Conservation (phyloP, 139 green algal species). For the Coelastrella sp. region DNA sequence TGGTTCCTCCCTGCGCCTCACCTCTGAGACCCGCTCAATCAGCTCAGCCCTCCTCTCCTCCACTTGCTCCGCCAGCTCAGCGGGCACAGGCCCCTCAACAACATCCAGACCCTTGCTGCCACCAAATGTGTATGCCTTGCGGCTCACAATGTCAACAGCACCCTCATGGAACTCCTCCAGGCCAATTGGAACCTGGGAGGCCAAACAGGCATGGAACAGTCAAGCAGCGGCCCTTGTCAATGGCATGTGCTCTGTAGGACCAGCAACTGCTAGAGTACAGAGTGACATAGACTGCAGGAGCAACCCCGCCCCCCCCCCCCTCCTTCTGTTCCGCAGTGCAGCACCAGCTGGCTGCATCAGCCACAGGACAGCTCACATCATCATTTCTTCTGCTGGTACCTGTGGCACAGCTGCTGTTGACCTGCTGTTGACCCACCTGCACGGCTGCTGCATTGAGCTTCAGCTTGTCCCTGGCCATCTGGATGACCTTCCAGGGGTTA, state of each 20-base stretch:
- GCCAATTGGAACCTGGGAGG: conserved; percentile 84
- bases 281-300: not conserved
- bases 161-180: conserved; percentile 91
- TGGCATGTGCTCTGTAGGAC: not conserved
- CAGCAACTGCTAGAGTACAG: not conserved
- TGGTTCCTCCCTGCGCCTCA: conserved; percentile 2
- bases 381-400: not conserved
- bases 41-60: conserved; percentile 75
- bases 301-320: too few relatives aligned
- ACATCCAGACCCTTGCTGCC: conserved; percentile 66
- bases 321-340: not conserved
- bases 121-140: conserved; percentile 79
- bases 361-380: not conserved
- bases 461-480: conserved; percentile 87
- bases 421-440: conserved; percentile 61
- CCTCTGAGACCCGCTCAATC: conserved; percentile 75
- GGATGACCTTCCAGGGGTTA: conserved; percentile 90
- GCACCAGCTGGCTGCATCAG: not conserved
- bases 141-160: conserved; percentile 91
- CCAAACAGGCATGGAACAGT: not conserved
- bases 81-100: conserved; percentile 80
- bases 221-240: not conserved
- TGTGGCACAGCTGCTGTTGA: not conserved
- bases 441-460: conserved; percentile 90
- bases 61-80: conserved; percentile 67